Percentiles rank a stretch among this genome's conserved stretches.
Conservation (phyloP, 768 basidiomycete species). For the Chalciporus piperatus region DNA sequence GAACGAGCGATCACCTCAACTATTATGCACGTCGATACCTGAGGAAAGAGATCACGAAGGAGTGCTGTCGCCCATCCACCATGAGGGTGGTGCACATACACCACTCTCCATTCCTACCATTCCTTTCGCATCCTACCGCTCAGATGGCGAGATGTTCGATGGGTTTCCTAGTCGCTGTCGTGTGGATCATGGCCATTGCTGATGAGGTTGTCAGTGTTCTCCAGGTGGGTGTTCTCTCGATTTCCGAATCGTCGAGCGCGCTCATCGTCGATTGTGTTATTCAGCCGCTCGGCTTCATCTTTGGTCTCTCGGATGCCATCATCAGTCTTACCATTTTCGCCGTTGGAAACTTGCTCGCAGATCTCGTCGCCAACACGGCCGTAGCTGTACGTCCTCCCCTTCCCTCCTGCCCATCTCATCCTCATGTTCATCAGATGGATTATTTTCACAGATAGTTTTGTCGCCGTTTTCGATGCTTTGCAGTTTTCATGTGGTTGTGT, state of each 20-base stretch:
- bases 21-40: slow-evolving; percentile 30
- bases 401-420: too few relatives aligned
- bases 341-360: slow-evolving; percentile 92
- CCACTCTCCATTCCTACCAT: slow-evolving; percentile 33
- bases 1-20: slow-evolving; percentile 44
- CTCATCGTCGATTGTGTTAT: not conserved
- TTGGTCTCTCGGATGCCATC: slow-evolving; percentile 95
- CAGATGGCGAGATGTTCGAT: slow-evolving; percentile 78
- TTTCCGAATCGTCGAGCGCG: not conserved
- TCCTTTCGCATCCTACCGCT: slow-evolving; percentile 52
- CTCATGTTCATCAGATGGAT: too few relatives aligned
- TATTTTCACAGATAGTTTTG: too few relatives aligned
- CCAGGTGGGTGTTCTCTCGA: slow-evolving; percentile 51
- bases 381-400: slow-evolving; percentile 67
- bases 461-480: too few relatives aligned
- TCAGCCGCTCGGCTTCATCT: slow-evolving; percentile 89
- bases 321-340: slow-evolving; percentile 97
- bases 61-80: slow-evolving; percentile 8
- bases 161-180: slow-evolving; percentile 86
- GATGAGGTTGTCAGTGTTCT: slow-evolving; percentile 93
- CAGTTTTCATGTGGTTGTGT: too few relatives aligned
- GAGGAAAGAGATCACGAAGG: slow-evolving; percentile 16
- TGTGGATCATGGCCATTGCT: slow-evolving; percentile 99
- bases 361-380: slow-evolving; percentile 95
- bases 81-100: slow-evolving; percentile 14